Evolutionary conservation across 768 basidiomycete genomes (phyloP).

Genomic region (Heimioporus sp.): DNA sequence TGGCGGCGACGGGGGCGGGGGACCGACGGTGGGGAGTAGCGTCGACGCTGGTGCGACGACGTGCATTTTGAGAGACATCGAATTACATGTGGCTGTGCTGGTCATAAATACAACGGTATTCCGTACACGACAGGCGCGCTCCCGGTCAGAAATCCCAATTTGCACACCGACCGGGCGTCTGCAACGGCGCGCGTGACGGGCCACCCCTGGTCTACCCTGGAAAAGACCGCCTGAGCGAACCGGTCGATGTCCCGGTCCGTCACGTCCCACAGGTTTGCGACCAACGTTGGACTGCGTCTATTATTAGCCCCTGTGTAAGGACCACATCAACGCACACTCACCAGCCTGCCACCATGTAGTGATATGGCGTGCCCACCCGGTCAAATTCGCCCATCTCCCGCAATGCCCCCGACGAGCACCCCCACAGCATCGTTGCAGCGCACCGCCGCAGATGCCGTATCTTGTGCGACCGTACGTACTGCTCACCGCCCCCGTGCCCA

Average conservation of each 20-base stretch:
- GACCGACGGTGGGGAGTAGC: slow-evolving; percentile 35
- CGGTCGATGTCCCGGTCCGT: slow-evolving; percentile 97
- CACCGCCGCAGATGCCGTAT: slow-evolving; percentile 81
- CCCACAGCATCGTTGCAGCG: slow-evolving; percentile 97
- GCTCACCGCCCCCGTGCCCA: slow-evolving; percentile 95
- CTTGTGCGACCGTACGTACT: slow-evolving; percentile 87
- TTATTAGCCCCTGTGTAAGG: background rate
- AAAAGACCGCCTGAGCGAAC: slow-evolving; percentile 81
- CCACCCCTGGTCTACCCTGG: slow-evolving; percentile 45
- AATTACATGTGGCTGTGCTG: slow-evolving; percentile 12
- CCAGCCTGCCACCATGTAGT: slow-evolving; percentile 98
- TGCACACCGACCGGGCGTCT: slow-evolving; percentile 75
- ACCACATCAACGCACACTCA: slow-evolving; percentile 40
- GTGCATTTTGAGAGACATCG: slow-evolving; percentile 21
- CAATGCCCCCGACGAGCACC: slow-evolving; percentile 91
- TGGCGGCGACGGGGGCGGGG: slow-evolving; percentile 56
- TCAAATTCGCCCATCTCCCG: slow-evolving; percentile 95
- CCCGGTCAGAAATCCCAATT: slow-evolving; percentile 90
- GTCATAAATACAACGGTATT: slow-evolving; percentile 82
- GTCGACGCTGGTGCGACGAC: slow-evolving; percentile 23
- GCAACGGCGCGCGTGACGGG: slow-evolving; percentile 79
- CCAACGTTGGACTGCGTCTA: slow-evolving; percentile 71
- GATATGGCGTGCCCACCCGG: slow-evolving; percentile 84
- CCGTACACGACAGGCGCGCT: slow-evolving; percentile 96
- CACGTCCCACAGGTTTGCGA: slow-evolving; percentile 98